These are phyloP conservation scores for Durotheca rogersii DNA, from an alignment of 495 filamentous ascomycete species.

Conservation along the genomic window DNA sequence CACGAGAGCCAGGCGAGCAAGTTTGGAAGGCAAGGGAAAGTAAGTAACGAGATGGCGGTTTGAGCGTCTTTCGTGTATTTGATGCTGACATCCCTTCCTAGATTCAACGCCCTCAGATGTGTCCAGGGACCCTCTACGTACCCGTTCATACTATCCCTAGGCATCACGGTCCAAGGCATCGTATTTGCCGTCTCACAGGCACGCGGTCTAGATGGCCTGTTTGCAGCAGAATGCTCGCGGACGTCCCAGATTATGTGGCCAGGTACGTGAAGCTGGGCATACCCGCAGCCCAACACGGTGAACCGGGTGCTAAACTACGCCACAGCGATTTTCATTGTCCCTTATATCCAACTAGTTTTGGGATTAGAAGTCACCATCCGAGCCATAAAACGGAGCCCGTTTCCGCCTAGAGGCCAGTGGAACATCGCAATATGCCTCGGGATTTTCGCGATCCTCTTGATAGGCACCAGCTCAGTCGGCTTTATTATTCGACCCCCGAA, in stretches of 20 bases:
- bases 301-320: constrained; percentile 17
- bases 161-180: constrained; percentile 48
- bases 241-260: constrained; percentile 50
- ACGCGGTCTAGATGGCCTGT: constrained; percentile 42
- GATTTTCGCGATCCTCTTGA: constrained; percentile 39
- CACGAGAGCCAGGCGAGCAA: constrained; percentile 35
- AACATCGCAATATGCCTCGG: constrained; percentile 43
- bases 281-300: background rate
- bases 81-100: constrained; percentile 11
- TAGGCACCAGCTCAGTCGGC: constrained; percentile 46
- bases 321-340: constrained; percentile 50
- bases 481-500: constrained; percentile 42
- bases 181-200: constrained; percentile 49
- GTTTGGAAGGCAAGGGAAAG: constrained; percentile 14
- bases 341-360: constrained; percentile 50
- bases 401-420: constrained; percentile 45
- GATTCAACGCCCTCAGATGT: constrained; percentile 39
- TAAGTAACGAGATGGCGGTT: constrained; percentile 6
- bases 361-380: constrained; percentile 44
- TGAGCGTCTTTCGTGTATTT: background rate
- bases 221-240: constrained; percentile 42
- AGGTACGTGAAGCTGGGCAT: constrained; percentile 35
- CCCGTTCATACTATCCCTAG: constrained; percentile 48
- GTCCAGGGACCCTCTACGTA: constrained; percentile 43
- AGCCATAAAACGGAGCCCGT: constrained; percentile 43